Conservation (phyloP, 768 basidiomycete species). For the Cystobasidium tubakii region DNA sequence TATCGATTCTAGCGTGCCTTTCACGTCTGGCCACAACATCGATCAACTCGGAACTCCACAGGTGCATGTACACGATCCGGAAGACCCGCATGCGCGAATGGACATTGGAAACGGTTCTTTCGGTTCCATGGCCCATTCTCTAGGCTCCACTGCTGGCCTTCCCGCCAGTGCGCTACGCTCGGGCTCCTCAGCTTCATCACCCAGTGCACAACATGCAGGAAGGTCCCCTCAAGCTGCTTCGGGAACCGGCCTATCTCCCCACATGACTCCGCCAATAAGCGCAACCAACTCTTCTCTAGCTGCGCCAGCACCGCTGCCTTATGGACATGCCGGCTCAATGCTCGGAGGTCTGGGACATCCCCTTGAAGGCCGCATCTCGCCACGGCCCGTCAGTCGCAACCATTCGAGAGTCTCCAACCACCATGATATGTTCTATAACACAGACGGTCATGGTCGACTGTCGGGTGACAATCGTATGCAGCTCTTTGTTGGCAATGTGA, state of each 20-base stretch:
- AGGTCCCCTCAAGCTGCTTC: neutral
- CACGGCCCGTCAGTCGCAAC: constrained; percentile 14
- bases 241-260: neutral
- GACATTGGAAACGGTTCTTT: neutral
- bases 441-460: neutral
- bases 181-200: neutral
- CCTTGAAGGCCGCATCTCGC: neutral
- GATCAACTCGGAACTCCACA: neutral
- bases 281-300: neutral
- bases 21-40: neutral
- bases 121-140: neutral
- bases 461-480: constrained; percentile 76
- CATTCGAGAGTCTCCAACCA: neutral
- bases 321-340: neutral
- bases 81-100: neutral
- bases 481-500: constrained; percentile 90
- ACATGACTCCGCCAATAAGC: neutral
- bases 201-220: neutral
- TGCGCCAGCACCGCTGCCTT: neutral
- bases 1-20: neutral
- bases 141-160: neutral
- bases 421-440: neutral
- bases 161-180: neutral
- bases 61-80: neutral
- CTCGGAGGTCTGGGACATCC: neutral